Evolutionary conservation across 768 basidiomycete species (phyloP).

Genomic region (Phylloporus arenicola): DNA sequence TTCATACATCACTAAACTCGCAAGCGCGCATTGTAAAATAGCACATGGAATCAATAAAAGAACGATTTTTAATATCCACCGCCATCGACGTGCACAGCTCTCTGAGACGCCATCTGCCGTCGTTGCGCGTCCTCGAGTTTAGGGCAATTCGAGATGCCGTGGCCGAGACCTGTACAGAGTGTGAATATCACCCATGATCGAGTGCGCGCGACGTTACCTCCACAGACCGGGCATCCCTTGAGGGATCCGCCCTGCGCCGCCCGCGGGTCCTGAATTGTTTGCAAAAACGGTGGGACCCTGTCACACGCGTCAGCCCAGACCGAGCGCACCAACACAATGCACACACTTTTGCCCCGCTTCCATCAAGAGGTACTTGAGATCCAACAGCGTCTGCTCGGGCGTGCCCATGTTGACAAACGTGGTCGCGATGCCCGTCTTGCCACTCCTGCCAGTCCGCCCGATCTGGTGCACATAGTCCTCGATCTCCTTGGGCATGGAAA

Average conservation of each 20-base stretch:
- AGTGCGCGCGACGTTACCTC: slow-evolving; percentile 47
- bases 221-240: slow-evolving; percentile 93
- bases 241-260: slow-evolving; percentile 70
- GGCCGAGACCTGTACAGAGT: slow-evolving; percentile 67
- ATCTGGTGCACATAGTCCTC: slow-evolving; percentile 99
- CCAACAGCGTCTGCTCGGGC: slow-evolving; percentile 90
- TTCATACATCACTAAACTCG: slow-evolving; percentile 1
- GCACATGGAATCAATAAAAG: background rate
- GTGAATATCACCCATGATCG: background rate
- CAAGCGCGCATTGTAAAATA: slow-evolving; percentile 8
- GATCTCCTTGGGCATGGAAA: slow-evolving; percentile 99
- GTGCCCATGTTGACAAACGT: slow-evolving; percentile 99
- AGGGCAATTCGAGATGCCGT: slow-evolving; percentile 91
- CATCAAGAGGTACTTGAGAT: slow-evolving; percentile 93
- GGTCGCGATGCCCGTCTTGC: slow-evolving; percentile 98
- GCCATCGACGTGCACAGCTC: slow-evolving; percentile 61
- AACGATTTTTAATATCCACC: slow-evolving; percentile 27
- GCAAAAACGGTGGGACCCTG: slow-evolving; percentile 91
- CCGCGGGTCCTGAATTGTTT: slow-evolving; percentile 86
- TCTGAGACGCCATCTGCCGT: slow-evolving; percentile 84
- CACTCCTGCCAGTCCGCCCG: slow-evolving; percentile 94
- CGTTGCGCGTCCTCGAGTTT: slow-evolving; percentile 93
- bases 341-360: slow-evolving; percentile 96
- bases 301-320: background rate
- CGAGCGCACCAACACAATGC: too few species aligned